Percentiles rank a stretch among this genome's conserved stretches.
phyloP scores from a whole-genome alignment of 2,329 filamentous ascomycete genomes.

The Aspergillus bombycis region DNA sequence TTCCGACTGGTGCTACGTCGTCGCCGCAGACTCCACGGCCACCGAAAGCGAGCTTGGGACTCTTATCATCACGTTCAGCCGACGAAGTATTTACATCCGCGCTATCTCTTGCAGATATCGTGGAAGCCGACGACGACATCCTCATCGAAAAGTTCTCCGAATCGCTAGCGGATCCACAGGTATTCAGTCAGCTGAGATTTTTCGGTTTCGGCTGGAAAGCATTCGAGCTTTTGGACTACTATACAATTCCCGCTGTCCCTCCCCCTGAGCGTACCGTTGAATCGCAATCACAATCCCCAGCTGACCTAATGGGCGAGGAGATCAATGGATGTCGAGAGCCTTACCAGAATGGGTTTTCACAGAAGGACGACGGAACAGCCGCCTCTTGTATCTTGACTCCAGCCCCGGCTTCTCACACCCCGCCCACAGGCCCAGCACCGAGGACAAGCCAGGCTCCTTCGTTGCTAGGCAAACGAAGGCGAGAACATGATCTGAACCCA shows the following conservation, averaged over 20 bases:
- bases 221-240: constrained; percentile 42
- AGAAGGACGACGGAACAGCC: background rate
- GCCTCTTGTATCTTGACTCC: constrained; percentile 7
- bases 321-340: constrained; percentile 7
- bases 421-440: background rate
- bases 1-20: constrained; percentile 32
- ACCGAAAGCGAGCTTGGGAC: constrained; percentile 6
- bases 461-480: constrained; percentile 25
- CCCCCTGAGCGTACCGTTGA: constrained; percentile 13
- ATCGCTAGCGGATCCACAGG: constrained; percentile 35
- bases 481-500: constrained; percentile 16
- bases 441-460: constrained; percentile 3
- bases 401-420: background rate
- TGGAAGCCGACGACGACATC: constrained; percentile 41
- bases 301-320: constrained; percentile 14
- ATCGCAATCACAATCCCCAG: constrained; percentile 20
- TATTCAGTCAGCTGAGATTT: constrained; percentile 37
- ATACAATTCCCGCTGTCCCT: constrained; percentile 30
- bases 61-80: background rate
- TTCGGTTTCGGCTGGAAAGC: constrained; percentile 45
- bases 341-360: background rate
- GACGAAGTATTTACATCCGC: constrained; percentile 18
- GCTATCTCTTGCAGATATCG: constrained; percentile 36
- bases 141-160: constrained; percentile 36
- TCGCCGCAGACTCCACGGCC: constrained; percentile 11